Percentiles rank a stretch among this genome's conserved stretches.
Conservation (phyloP, 2,329 filamentous ascomycete genomes). For the Diaporthe helianthi region DNA sequence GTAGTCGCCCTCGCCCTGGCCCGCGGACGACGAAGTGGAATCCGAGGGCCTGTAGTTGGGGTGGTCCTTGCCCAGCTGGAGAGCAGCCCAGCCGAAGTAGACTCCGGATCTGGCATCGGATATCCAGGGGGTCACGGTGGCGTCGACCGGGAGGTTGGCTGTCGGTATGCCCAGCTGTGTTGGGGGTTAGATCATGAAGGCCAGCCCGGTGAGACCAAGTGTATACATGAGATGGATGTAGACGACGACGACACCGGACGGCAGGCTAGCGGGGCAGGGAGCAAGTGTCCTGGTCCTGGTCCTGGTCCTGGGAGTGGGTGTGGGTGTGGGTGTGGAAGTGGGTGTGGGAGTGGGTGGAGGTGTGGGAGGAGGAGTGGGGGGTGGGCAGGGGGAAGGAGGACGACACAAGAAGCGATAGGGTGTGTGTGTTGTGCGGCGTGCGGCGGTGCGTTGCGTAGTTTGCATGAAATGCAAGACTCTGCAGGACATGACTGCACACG, state of each 20-base stretch:
- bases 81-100: conserved; percentile 90
- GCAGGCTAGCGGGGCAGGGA: background rate
- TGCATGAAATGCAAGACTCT: conserved; percentile 6
- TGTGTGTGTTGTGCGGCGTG: conserved; percentile 17
- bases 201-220: background rate
- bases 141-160: conserved; percentile 85
- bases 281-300: background rate
- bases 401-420: conserved; percentile 18
- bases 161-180: conserved; percentile 90
- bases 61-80: conserved; percentile 63
- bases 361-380: background rate
- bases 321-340: too few relatives aligned
- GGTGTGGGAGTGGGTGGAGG: too few relatives aligned
- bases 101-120: conserved; percentile 75
- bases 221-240: conserved; percentile 15
- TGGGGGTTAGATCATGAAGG: conserved; percentile 21
- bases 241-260: background rate
- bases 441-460: conserved; percentile 20
- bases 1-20: conserved; percentile 33
- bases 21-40: conserved; percentile 20
- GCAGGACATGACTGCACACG: conserved; percentile 8
- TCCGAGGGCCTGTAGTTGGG: conserved; percentile 46
- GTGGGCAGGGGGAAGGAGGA: background rate
- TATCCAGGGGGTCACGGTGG: conserved; percentile 66
- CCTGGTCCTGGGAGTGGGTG: too few relatives aligned